Evolutionary conservation across 129 eudicot genomes (phyloP), one percentile per base, ranked within the genome.

Genomic region (Flaveria ramosissima): DNA sequence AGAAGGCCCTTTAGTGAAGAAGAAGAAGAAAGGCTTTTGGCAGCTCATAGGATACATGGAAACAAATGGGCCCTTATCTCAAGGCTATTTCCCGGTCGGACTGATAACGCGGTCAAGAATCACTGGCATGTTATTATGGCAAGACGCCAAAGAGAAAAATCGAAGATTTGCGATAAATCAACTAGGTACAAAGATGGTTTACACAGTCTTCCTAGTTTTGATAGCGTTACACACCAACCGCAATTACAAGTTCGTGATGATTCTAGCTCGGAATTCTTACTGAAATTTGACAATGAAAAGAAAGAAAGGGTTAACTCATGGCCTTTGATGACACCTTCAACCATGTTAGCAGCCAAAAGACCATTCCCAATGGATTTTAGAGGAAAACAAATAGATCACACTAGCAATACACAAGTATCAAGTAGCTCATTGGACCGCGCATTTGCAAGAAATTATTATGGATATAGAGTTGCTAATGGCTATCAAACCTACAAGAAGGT

Each of bases 61-160:
- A 92, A 92, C 85, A 92, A 92, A 83, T 92, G 97, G 97, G 97
- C 97, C 12, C 89, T 89, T 15, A 92, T 92, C 50, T 92, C 97
- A 7, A 77, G 97, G 65, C 69, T 92, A 21, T 92, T 92, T 62
- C 97, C 97, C 0, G 97, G 97, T 19, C 78, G 96, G 69, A 92
- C 97, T 1, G 97, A 92, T 57, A 92, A 92, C 47, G 93, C 97
- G 0, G 96, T 92, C 27, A 92, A 92, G 79, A 75, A 75, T 75
- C 79, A 75, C 16, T 75, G 81, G 97, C 96, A 89, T 79, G 96
- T 92, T 32, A 83, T 89, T 9, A 89, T 87, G 96, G 97, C 97
- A 11, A 82, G 97, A 66, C 84, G 80, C 36, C 96, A 75, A 75
- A 92, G 96, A 65, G 96, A 92, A 73, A 78, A 82, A 69, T 87